Conservation (phyloP, 2,329 filamentous ascomycete genomes). For the Trichoderma citrinoviride region DNA sequence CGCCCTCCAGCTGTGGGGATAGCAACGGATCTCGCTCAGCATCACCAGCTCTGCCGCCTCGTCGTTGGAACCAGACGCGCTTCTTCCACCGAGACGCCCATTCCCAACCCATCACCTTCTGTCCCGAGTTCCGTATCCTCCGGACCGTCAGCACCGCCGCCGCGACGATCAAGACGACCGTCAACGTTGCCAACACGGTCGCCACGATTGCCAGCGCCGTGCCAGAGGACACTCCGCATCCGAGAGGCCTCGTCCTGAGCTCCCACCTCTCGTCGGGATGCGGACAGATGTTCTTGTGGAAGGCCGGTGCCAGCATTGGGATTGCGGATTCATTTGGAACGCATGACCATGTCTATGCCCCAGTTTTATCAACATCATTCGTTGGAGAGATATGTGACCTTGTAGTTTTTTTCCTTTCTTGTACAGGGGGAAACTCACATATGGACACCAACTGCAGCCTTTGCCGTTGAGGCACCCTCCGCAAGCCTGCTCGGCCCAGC, state of each 20-base stretch:
- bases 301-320: conserved; percentile 50
- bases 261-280: conserved; percentile 46
- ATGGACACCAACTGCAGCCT: conserved; percentile 54
- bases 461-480: conserved; percentile 43
- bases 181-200: conserved; percentile 32
- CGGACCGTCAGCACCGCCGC: conserved; percentile 21
- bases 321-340: conserved; percentile 49
- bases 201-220: conserved; percentile 34
- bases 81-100: conserved; percentile 25
- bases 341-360: conserved; percentile 56
- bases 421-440: conserved; percentile 38
- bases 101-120: conserved; percentile 27
- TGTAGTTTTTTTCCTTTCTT: too few relatives aligned
- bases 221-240: conserved; percentile 38
- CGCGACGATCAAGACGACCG: conserved; percentile 28
- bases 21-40: conserved; percentile 35
- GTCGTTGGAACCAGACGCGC: not conserved
- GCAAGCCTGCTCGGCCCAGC: conserved; percentile 53
- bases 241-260: conserved; percentile 37
- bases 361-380: too few relatives aligned
- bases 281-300: conserved; percentile 51
- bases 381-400: too few relatives aligned
- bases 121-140: conserved; percentile 27
- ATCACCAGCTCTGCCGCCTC: conserved; percentile 24
- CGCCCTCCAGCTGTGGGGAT: conserved; percentile 7